phyloP scores from a whole-genome alignment of 78 protist species.

The Fonticula alba region DNA sequence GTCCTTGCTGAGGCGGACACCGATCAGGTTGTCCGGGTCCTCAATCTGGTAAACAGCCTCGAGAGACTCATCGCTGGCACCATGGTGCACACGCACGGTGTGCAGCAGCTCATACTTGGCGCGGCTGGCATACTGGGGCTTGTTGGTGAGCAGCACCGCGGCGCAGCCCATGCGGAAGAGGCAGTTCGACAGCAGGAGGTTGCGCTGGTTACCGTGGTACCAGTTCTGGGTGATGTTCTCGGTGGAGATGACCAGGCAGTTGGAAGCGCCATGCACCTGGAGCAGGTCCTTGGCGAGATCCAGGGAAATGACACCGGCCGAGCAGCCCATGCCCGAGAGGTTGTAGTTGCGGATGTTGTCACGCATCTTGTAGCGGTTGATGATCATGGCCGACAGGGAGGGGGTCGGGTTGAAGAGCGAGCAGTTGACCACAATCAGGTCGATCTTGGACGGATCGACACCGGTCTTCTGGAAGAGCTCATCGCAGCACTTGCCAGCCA shows the following conservation, averaged over 20 bases:
- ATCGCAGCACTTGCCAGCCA: slow-evolving; percentile 32
- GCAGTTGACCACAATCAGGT: slow-evolving; percentile 65
- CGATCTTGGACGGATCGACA: slow-evolving; percentile 45
- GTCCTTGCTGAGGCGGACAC: slow-evolving; percentile 47
- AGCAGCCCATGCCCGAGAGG: slow-evolving; percentile 71
- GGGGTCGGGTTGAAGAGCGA: slow-evolving; percentile 67
- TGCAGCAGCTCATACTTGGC: slow-evolving; percentile 30
- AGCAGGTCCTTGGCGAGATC: slow-evolving; percentile 57
- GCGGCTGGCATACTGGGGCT: slow-evolving; percentile 22
- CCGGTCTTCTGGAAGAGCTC: slow-evolving; percentile 32
- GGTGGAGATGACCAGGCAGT: slow-evolving; percentile 44
- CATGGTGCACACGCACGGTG: slow-evolving; percentile 21
- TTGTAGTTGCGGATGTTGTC: slow-evolving; percentile 33
- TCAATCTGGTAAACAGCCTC: slow-evolving; percentile 41
- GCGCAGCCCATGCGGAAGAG: slow-evolving; percentile 79
- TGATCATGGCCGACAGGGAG: slow-evolving; percentile 50
- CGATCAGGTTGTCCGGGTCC: slow-evolving; percentile 37
- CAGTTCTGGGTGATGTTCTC: slow-evolving; percentile 77
- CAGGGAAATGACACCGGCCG: slow-evolving; percentile 50
- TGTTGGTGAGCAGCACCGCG: slow-evolving; percentile 59
- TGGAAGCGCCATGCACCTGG: slow-evolving; percentile 33
- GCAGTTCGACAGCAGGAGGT: slow-evolving; percentile 51
- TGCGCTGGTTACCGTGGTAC: slow-evolving; percentile 46
- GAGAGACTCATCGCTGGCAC: slow-evolving; percentile 40
- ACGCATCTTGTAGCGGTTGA: slow-evolving; percentile 40